Base-by-base conservation (phyloP, 768 basidiomycete species). In the Tremella mesenterica region DNA sequence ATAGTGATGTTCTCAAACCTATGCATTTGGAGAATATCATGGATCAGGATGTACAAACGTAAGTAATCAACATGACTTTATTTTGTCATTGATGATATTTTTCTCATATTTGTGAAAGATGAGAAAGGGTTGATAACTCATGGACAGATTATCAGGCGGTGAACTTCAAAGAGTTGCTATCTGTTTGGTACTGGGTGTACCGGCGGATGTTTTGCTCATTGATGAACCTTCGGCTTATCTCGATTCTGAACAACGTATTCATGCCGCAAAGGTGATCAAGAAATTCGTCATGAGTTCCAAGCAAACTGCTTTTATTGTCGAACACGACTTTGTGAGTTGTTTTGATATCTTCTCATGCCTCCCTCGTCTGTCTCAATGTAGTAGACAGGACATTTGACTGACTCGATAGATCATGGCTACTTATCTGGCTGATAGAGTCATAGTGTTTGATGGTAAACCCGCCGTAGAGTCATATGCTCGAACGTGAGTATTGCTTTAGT, bases 171-270 rank as follows among this genome's bases (percentile, higher is more conserved):
- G 95, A 63, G 95, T 99, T 21, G 95, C 93, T 50, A 96, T 97
- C 65, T 86, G 89, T 21, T 80, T 97, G 51, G 88, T 89, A 0
- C 78, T 97, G 12, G 93, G 93, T 81, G 71, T 74, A 44, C 75
- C 75, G 7, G 77, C 77, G 38, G 78, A 84, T 50, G 87, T 97
- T 30, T 95, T 96, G 75, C 82, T 99, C 46, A 83, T 99, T 48
- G 95, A 99, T 73, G 95, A 99, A 73, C 93, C 93, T 21, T 71
- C 71, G 8, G 71, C 72, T 27, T 71, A 71, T 84, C 78, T 99
- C 64, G 95, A 99, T 71, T 96, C 93, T 28, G 95, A 99, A 72
- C 95, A 99, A 73, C 95, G 95, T 83, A 97, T 99, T 72, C 88
- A 92, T 60, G 88, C 93, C 16, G 85, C 85, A 70, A 93, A 96